Percentiles rank a stretch among this genome's conserved stretches.
Conservation (phyloP, 495 filamentous ascomycete genomes). For the Astrocystis sublimbata region DNA sequence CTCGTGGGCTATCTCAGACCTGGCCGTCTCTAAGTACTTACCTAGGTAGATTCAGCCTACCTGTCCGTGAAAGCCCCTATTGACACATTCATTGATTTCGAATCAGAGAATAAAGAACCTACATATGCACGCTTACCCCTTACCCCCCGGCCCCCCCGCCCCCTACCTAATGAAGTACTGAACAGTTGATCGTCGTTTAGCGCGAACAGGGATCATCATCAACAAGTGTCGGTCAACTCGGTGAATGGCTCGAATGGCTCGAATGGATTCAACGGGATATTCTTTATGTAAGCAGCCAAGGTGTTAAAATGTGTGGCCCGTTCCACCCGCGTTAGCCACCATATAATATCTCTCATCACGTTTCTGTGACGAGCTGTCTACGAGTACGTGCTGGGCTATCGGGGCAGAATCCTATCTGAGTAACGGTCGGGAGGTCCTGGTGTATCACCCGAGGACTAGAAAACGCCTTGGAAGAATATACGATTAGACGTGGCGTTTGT, state of each 20-base stretch:
- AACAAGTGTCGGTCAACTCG: not conserved
- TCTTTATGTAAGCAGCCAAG: constrained; percentile 8
- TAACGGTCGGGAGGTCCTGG: not conserved
- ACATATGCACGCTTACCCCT: too few relatives aligned
- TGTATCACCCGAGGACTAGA: not conserved
- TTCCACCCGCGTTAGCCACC: not conserved
- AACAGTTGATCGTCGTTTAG: constrained; percentile 4
- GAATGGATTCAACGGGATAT: too few relatives aligned
- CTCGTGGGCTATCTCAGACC: not conserved
- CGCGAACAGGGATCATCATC: not conserved
- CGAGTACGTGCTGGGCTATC: constrained; percentile 3
- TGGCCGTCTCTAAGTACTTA: not conserved
- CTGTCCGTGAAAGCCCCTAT: too few relatives aligned
- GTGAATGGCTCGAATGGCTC: not conserved
- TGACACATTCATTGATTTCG: too few relatives aligned
- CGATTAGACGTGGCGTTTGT: not conserved
- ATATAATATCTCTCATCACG: not conserved
- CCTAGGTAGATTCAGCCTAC: too few relatives aligned
- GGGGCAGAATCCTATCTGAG: constrained; percentile 4
- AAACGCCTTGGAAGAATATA: not conserved
- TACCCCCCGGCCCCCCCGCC: too few relatives aligned
- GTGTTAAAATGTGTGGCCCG: not conserved
- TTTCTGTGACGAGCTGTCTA: not conserved
- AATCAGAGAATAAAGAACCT: too few relatives aligned
- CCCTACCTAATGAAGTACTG: too few relatives aligned